Base-by-base conservation (phyloP, 2,329 filamentous ascomycete species). In the Truncatella angustata region DNA sequence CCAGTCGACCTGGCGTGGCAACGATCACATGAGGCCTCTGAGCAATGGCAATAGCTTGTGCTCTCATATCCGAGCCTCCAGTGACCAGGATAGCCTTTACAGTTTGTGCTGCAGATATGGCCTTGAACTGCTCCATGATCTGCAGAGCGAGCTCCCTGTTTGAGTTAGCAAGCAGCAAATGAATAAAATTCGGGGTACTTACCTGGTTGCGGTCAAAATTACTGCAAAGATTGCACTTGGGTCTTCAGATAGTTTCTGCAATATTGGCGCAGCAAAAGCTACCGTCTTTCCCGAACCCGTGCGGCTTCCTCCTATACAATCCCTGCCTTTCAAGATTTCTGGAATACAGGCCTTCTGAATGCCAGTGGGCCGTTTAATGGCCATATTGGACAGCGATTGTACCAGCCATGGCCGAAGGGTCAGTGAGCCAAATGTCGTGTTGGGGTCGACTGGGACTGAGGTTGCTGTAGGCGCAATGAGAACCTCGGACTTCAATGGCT, bases 221-320 rank as follows among this genome's bases (percentile, higher is more conserved):
- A 99, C 75, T 2, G 85, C 93, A 69, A 90, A 99, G 61, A 97
- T 93, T 39, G 91, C 94, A 54, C 87, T 87, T 1, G 94, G 94
- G 73, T 99, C 92, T 65, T 91, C 82, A 2, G 93, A 85, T 91
- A 92, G 97, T 70, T 87, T 88, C 68, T 97, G 93, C 57, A 99
- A 75, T 54, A 99, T 96, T 0, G 94, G 94, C 9, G 92, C 91
- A 1, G 93, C 90, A 70, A 99, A 99, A 1, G 94, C 92, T 39
- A 97, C 86, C 3, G 94, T 99, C 75, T 99, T 99, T 72, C 94
- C 94, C 11, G 93, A 97, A 76, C 94, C 94, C 0, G 94, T 99
- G 56, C 91, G 82, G 65, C 90, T 96, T 34, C 92, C 92, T 65
- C 94, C 94, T 61, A 99, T 97, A 66, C 91, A 97, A 72, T 99